phyloP scores from a whole-genome alignment of 1,284 basidiomycete species.

The Ceratorhiza oryzae-sativae region DNA sequence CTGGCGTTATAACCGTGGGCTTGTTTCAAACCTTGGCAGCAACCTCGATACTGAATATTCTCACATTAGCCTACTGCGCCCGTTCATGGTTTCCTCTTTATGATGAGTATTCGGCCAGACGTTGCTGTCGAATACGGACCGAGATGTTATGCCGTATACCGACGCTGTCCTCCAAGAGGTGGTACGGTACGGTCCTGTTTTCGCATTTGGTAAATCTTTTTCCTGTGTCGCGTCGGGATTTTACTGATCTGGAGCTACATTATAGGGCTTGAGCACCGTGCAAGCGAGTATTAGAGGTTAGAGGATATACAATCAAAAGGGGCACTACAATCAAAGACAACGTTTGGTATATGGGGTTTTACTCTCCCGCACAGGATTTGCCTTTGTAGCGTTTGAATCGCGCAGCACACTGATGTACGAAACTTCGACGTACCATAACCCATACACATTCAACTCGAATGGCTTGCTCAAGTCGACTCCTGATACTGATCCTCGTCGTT shows the following conservation, averaged over 20 bases:
- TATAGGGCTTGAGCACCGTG: constrained; percentile 2
- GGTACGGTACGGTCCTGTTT: background rate
- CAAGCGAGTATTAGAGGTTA: constrained; percentile 8
- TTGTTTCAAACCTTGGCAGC: background rate
- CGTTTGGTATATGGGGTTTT: background rate
- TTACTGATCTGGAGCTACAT: too few relatives aligned
- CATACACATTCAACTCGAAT: constrained; percentile 10
- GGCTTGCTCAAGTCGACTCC: constrained; percentile 23
- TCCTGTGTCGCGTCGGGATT: too few relatives aligned
- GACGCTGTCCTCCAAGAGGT: constrained; percentile 44
- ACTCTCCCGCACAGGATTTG: too few relatives aligned
- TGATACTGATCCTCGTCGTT: constrained; percentile 18
- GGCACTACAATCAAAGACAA: constrained; percentile 15
- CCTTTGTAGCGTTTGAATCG: background rate
- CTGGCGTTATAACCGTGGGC: constrained; percentile 7
- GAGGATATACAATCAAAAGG: constrained; percentile 18
- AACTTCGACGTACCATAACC: background rate
- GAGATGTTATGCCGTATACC: constrained; percentile 43
- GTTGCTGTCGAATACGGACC: background rate
- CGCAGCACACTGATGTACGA: constrained; percentile 7
- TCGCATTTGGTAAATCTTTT: too few relatives aligned
- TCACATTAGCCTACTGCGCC: constrained; percentile 6
- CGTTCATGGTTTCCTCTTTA: constrained; percentile 27
- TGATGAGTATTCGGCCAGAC: constrained; percentile 37
- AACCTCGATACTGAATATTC: background rate